phyloP scores from a whole-genome alignment of 345 rosid genomes.

The Turnera subulata region DNA sequence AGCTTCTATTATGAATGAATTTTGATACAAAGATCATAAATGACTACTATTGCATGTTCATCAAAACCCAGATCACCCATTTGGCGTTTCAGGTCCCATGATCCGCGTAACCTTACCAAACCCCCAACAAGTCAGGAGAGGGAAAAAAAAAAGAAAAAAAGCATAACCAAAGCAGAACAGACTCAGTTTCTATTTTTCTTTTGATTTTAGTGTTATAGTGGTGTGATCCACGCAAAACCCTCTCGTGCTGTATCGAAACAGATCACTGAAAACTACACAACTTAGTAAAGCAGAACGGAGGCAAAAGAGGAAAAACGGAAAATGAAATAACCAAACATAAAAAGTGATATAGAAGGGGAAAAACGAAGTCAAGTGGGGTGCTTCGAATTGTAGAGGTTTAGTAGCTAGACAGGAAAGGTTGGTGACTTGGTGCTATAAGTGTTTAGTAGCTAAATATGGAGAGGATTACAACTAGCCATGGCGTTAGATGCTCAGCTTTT shows the following conservation, averaged over 20 bases:
- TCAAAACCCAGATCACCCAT: neutral
- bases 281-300: neutral
- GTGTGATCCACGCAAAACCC: no score
- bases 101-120: slow-evolving; percentile 1
- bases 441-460: no score
- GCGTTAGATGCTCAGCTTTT: no score
- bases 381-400: neutral
- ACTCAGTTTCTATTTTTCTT: no score
- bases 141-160: no score
- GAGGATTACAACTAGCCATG: no score
- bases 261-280: neutral
- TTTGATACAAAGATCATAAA: neutral
- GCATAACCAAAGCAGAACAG: no score
- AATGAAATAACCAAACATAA: slow-evolving; percentile 7
- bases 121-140: no score
- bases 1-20: no score
- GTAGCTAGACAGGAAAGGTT: no score
- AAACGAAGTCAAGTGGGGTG: slow-evolving; percentile 10
- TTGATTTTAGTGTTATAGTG: no score
- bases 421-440: neutral
- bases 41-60: neutral
- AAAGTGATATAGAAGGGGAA: neutral
- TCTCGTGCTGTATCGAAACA: neutral
- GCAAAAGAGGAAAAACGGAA: no score
- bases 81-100: neutral